phyloP scores from a whole-genome alignment of 139 green algal species.

The Pleodorina starrii region DNA sequence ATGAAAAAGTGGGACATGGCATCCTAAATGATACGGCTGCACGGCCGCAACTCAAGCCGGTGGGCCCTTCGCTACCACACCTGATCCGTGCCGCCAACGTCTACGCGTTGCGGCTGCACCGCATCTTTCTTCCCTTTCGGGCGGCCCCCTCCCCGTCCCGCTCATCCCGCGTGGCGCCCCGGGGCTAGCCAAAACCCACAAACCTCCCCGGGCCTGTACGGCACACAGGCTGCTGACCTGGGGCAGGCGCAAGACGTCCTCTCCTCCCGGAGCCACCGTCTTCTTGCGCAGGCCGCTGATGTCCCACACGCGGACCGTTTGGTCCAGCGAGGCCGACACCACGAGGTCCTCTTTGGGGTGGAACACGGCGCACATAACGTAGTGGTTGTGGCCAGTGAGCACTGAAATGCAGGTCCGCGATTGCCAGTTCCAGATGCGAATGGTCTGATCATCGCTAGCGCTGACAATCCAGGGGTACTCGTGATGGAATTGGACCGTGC shows the following conservation, averaged over 20 bases:
- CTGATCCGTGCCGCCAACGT: too few relatives aligned
- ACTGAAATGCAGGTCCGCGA: conserved; percentile 95
- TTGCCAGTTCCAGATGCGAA: conserved; percentile 99
- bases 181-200: too few relatives aligned
- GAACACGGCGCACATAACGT: conserved; percentile 99
- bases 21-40: too few relatives aligned
- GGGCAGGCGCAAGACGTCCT: conserved; percentile 88
- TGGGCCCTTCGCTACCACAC: too few relatives aligned
- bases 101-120: too few relatives aligned
- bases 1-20: too few relatives aligned
- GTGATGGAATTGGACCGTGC: conserved; percentile 95
- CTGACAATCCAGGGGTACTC: conserved; percentile 99
- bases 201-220: background rate
- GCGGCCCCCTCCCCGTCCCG: too few relatives aligned
- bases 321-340: conserved; percentile 95
- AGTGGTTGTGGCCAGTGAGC: conserved; percentile 99
- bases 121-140: too few relatives aligned
- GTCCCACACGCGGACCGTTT: conserved; percentile 99
- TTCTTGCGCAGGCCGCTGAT: conserved; percentile 97
- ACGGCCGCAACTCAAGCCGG: too few relatives aligned
- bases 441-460: conserved; percentile 99
- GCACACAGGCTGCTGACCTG: conserved; percentile 68
- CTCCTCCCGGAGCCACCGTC: conserved; percentile 84
- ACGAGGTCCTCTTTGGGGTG: conserved; percentile 97
- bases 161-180: background rate